Conservation (phyloP, 1,284 basidiomycete species). For the Phellinidium pouzarii region DNA sequence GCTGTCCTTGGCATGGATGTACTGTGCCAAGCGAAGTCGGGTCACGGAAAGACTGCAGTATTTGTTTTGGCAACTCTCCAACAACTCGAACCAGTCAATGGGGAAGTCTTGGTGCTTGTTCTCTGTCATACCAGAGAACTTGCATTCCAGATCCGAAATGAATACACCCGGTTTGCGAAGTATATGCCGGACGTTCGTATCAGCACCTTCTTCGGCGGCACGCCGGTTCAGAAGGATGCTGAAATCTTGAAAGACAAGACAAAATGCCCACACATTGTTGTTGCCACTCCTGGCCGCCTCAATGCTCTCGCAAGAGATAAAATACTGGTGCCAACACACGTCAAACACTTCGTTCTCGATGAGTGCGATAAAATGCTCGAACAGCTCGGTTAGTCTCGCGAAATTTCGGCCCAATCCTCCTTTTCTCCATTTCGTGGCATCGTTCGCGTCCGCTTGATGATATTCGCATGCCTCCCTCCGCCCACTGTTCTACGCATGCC, state of each 20-base stretch:
- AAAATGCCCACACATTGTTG: conserved; percentile 98
- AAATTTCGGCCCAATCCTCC: conserved; percentile 46
- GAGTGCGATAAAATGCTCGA: conserved; percentile 99
- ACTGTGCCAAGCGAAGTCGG: conserved; percentile 98
- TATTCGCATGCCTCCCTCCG: conserved; percentile 3
- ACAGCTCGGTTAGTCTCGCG: conserved; percentile 97
- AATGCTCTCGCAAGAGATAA: conserved; percentile 93
- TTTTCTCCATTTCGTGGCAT: conserved; percentile 16
- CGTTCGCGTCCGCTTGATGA: conserved; percentile 10
- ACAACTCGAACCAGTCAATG: conserved; percentile 97
- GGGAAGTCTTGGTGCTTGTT: conserved; percentile 96
- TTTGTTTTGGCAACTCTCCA: conserved; percentile 98
- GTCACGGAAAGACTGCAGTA: conserved; percentile 99
- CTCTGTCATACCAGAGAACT: conserved; percentile 99
- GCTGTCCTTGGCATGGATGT: conserved; percentile 99
- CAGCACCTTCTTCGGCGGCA: conserved; percentile 97
- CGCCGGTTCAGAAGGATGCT: conserved; percentile 89
- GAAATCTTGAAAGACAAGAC: conserved; percentile 93
- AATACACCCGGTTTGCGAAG: conserved; percentile 98
- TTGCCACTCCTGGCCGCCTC: conserved; percentile 94
- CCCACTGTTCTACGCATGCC: conserved; percentile 1
- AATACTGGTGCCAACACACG: conserved; percentile 85
- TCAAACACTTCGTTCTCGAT: conserved; percentile 99
- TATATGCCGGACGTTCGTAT: conserved; percentile 99
- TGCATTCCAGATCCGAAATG: conserved; percentile 99